A percentile compares a stretch with the other conserved stretches of the same genome.
These are phyloP conservation scores for Tricholoma sp. DNA, from an alignment of 768 basidiomycete genomes.

Conservation along the genomic window DNA sequence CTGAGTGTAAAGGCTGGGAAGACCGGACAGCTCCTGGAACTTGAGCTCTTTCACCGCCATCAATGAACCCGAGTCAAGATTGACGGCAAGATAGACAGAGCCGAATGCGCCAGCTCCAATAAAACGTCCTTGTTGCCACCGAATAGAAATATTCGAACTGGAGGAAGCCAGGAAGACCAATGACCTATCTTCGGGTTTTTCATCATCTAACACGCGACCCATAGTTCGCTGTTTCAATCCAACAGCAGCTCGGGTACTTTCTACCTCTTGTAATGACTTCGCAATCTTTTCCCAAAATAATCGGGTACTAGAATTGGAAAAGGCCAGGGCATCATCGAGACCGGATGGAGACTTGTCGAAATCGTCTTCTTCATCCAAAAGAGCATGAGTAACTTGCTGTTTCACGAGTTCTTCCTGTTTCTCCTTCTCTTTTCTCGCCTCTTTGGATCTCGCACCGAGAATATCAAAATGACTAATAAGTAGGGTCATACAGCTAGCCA, in stretches of 20 bases:
- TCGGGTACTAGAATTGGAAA: slow-evolving; percentile 61
- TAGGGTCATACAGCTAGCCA: slow-evolving; percentile 95
- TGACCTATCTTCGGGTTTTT: slow-evolving; percentile 90
- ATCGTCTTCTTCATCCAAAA: slow-evolving; percentile 46
- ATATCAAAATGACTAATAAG: slow-evolving; percentile 98
- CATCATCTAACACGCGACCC: slow-evolving; percentile 91
- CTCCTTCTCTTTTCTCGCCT: slow-evolving; percentile 89
- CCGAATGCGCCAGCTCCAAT: slow-evolving; percentile 99
- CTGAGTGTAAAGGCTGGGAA: slow-evolving; percentile 84
- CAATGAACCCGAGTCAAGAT: slow-evolving; percentile 89
- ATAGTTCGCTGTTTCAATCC: slow-evolving; percentile 70
- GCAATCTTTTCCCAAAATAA: slow-evolving; percentile 72
- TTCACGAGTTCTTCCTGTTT: slow-evolving; percentile 57
- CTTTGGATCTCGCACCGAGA: slow-evolving; percentile 87
- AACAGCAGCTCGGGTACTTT: slow-evolving; percentile 53
- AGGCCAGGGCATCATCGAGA: slow-evolving; percentile 41
- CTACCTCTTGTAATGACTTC: slow-evolving; percentile 57
- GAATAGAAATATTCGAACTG: slow-evolving; percentile 91
- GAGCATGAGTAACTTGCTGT: slow-evolving; percentile 47
- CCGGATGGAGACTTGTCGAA: slow-evolving; percentile 28
- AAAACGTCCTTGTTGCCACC: slow-evolving; percentile 98
- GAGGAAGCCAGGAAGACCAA: slow-evolving; percentile 92
- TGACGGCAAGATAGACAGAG: slow-evolving; percentile 98
- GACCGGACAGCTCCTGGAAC: slow-evolving; percentile 87
- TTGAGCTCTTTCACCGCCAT: slow-evolving; percentile 99